Evolutionary conservation across 768 basidiomycete species (phyloP).

Genomic region (Leccinellum albellum): DNA sequence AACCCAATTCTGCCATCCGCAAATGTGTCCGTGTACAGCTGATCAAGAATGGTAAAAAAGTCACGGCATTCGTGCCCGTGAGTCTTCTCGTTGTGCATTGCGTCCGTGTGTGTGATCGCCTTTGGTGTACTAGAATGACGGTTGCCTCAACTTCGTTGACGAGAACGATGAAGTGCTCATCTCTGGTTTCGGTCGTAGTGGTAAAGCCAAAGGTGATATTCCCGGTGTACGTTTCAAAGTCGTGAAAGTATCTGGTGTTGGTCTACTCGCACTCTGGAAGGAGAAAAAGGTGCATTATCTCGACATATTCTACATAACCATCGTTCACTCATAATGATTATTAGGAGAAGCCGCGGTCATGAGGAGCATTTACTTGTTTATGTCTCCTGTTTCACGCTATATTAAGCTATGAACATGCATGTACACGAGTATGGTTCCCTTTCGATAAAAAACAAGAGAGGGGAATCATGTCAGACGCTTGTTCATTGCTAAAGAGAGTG

Average conservation of each 20-base stretch:
- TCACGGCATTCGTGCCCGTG: slow-evolving; percentile 98
- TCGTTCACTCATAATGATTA: background rate
- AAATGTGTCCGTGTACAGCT: slow-evolving; percentile 99
- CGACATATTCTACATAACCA: background rate
- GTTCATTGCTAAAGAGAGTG: background rate
- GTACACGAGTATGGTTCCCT: slow-evolving; percentile 22
- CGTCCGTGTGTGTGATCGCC: slow-evolving; percentile 1
- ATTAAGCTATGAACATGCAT: slow-evolving; percentile 25
- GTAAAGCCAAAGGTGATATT: slow-evolving; percentile 99
- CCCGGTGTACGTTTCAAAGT: slow-evolving; percentile 99
- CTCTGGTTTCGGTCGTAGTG: slow-evolving; percentile 99
- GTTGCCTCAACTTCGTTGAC: slow-evolving; percentile 97
- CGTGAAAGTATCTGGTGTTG: slow-evolving; percentile 99
- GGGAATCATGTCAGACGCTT: background rate
- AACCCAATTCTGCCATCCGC: slow-evolving; percentile 99
- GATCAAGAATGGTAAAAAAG: slow-evolving; percentile 99
- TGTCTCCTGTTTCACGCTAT: slow-evolving; percentile 8
- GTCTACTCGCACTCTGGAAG: slow-evolving; percentile 96
- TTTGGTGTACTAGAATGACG: slow-evolving; percentile 66
- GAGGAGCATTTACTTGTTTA: slow-evolving; percentile 17
- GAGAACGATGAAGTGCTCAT: slow-evolving; percentile 99
- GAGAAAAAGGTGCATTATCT: slow-evolving; percentile 85
- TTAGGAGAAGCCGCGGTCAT: slow-evolving; percentile 75
- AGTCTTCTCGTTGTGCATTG: slow-evolving; percentile 30
- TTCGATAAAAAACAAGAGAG: slow-evolving; percentile 16